These are phyloP conservation scores for Solanum tarapatanum DNA, from an alignment of 257 asterid species.

Conservation along the genomic window DNA sequence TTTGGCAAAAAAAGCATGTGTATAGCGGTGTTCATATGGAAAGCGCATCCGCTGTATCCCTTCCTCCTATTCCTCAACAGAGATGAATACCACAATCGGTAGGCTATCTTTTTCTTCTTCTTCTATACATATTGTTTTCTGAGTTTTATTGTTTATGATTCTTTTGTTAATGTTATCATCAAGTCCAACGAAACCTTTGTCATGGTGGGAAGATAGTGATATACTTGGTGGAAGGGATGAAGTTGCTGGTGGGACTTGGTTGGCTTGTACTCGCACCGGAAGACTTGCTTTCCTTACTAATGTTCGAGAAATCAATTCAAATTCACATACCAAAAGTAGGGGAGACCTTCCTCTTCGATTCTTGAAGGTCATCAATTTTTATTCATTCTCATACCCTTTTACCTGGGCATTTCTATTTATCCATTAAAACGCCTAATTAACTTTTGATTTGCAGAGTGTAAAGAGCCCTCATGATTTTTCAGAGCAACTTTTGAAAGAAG, in stretches of 20 bases:
- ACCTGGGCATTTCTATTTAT: neutral
- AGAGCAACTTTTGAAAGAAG: slow-evolving; percentile 44
- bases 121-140: neutral
- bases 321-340: slow-evolving; percentile 30
- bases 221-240: slow-evolving; percentile 74
- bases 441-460: slow-evolving; percentile 26
- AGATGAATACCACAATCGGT: slow-evolving; percentile 63
- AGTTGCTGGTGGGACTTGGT: slow-evolving; percentile 81
- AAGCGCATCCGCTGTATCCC: slow-evolving; percentile 51
- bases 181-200: slow-evolving; percentile 53
- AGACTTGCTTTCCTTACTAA: slow-evolving; percentile 67
- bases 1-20: slow-evolving; percentile 28
- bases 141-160: neutral
- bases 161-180: neutral
- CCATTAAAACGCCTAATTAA: neutral
- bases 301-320: slow-evolving; percentile 42
- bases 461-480: slow-evolving; percentile 56
- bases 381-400: too few species aligned
- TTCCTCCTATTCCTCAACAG: slow-evolving; percentile 64
- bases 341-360: slow-evolving; percentile 80
- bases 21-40: slow-evolving; percentile 63
- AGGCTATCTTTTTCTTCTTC: neutral
- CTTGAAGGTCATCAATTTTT: slow-evolving; percentile 21
- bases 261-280: slow-evolving; percentile 43
- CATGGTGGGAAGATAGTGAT: slow-evolving; percentile 61